Percentiles rank a stretch among this genome's conserved stretches.
Conservation (phyloP, 306 rosid genomes). For the Echinosophora koreensis region DNA sequence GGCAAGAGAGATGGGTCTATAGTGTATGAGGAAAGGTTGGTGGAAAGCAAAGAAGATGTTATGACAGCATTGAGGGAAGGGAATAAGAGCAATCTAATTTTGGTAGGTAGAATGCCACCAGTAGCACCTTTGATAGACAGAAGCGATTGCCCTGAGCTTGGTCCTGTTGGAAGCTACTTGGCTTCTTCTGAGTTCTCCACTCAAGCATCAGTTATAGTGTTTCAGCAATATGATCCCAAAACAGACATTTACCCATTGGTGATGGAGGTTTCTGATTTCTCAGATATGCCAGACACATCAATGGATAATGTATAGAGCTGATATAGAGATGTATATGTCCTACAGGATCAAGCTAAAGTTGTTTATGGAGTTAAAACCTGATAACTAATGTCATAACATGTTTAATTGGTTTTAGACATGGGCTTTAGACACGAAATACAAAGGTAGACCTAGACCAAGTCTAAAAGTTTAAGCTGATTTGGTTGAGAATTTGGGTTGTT, state of each 20-base stretch:
- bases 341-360: not conserved
- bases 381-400: not conserved
- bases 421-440: conserved; percentile 6
- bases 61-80: conserved; percentile 45
- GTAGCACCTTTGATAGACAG: conserved; percentile 52
- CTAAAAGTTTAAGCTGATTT: conserved; percentile 20
- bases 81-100: conserved; percentile 54
- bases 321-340: not conserved
- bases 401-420: conserved; percentile 15
- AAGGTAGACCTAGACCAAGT: not conserved
- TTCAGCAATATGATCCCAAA: conserved; percentile 62
- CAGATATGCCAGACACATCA: conserved; percentile 53
- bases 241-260: conserved; percentile 53
- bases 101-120: conserved; percentile 64
- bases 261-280: conserved; percentile 54
- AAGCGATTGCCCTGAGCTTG: conserved; percentile 70
- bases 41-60: conserved; percentile 54
- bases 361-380: conserved; percentile 13
- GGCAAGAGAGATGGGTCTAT: conserved; percentile 47
- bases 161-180: conserved; percentile 73
- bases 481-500: conserved; percentile 1
- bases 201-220: conserved; percentile 58
- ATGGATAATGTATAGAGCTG: not conserved
- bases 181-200: conserved; percentile 69
- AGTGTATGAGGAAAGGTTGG: conserved; percentile 59